Conservation (phyloP, 257 asterid genomes). For the Echites panduratus region DNA sequence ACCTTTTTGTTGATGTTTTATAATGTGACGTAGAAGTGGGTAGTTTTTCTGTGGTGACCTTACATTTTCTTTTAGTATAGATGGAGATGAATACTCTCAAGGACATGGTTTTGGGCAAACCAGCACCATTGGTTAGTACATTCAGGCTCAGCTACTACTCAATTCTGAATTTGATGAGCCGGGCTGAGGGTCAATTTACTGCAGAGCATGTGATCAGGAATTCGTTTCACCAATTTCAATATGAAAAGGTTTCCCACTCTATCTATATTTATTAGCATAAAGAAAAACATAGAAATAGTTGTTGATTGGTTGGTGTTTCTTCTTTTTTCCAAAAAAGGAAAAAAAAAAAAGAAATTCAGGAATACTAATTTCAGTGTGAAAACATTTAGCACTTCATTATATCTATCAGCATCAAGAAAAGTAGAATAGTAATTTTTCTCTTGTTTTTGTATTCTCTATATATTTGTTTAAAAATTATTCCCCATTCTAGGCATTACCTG, state of each 20-base stretch:
- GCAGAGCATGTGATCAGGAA: constrained; percentile 95
- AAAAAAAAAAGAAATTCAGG: constrained; percentile 26
- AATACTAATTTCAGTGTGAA: constrained; percentile 88
- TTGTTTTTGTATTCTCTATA: constrained; percentile 9
- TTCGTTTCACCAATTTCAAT: constrained; percentile 95
- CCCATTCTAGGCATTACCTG: constrained; percentile 75
- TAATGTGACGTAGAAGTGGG: neutral
- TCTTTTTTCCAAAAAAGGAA: neutral
- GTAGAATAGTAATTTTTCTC: neutral
- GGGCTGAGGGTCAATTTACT: constrained; percentile 95
- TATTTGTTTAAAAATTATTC: constrained; percentile 22
- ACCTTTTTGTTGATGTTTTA: neutral
- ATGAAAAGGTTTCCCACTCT: constrained; percentile 67
- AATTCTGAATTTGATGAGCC: constrained; percentile 89
- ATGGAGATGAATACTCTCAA: constrained; percentile 93
- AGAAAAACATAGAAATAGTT: neutral
- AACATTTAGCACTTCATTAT: constrained; percentile 44
- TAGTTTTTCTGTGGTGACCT: neutral
- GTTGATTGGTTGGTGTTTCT: neutral
- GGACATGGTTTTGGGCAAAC: constrained; percentile 98
- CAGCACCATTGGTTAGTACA: constrained; percentile 96
- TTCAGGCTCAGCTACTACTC: constrained; percentile 96
- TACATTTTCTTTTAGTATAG: constrained; percentile 28
- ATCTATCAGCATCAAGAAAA: neutral
- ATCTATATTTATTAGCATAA: constrained; percentile 2